Evolutionary conservation across 331 rosid genomes (phyloP), one percentile per base, ranked within the genome.

Genomic region (Phaseolus coccineus): DNA sequence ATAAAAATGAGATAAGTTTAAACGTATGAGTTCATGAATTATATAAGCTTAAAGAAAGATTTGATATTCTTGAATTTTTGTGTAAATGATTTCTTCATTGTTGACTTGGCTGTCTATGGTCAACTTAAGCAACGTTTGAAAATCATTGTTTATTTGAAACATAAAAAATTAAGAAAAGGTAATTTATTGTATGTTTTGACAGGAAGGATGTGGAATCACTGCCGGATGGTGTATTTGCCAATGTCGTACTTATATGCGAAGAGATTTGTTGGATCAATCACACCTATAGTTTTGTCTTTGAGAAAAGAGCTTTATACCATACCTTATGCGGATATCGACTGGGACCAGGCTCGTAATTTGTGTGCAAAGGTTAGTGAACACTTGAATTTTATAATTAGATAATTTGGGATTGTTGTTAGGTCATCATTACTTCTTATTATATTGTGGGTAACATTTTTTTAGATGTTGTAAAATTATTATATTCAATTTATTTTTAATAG

Each of bases 181-280:
- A n/a, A 51, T 68, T 67, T 71, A 56, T 25, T 56, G 27, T 65
- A 24, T n/a, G n/a, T n/a, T 70, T 67, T 53, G 71, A 80, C 86
- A 94, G 98, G 98, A 86, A 91, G 96, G 76, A 94, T 94, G 98
- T 92, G 97, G 97, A 92, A 97, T 84, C 97, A 94, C 74, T 89
- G 96, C 72, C 86, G 97, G 66, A 91, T 94, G 97, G 97, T 94
- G 33, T 94, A 94, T 87, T 71, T 94, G 87, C 93, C 97, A 53
- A 91, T 94, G 98, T 94, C 93, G 8, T 94, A 91, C 87, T 85
- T 94, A 31, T 94, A 94, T 74, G 98, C 96, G 74, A 91, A 88
- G 86, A 88, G 91, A 80, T 91, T 95, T 86, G 98, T 95, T 11
- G 97, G 97, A 63, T 87, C 91, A 14, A 88, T 92, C 76, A 90